Percentiles rank a stretch among this genome's conserved stretches.
These are phyloP conservation scores for Tricholoma matsutake DNA, from an alignment of 768 basidiomycete genomes.

Conservation along the genomic window DNA sequence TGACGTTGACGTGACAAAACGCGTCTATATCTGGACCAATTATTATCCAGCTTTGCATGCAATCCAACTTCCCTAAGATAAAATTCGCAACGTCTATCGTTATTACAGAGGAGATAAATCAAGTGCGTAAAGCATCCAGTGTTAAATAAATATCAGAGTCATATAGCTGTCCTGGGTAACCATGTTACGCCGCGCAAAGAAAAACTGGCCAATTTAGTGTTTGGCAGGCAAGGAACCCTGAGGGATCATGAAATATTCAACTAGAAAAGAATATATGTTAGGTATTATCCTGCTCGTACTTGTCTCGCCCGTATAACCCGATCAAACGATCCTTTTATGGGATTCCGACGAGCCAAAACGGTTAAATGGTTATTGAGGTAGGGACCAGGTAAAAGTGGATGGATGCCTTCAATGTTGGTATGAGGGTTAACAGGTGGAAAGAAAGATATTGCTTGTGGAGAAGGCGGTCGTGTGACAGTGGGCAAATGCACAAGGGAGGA, in stretches of 20 bases:
- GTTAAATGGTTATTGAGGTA: slow-evolving; percentile 72
- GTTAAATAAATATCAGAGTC: neutral
- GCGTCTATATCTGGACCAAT: slow-evolving; percentile 10
- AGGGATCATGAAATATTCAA: neutral
- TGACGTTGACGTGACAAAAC: slow-evolving; percentile 11
- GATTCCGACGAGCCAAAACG: slow-evolving; percentile 59
- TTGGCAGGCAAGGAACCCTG: neutral
- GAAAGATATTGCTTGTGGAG: slow-evolving; percentile 50
- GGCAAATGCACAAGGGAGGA: slow-evolving; percentile 57
- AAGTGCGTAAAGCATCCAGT: neutral
- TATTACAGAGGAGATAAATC: neutral
- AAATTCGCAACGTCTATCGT: neutral
- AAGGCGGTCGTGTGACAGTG: slow-evolving; percentile 40
- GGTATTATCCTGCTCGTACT: slow-evolving; percentile 20
- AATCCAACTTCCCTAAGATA: no score
- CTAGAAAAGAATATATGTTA: neutral
- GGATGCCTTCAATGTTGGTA: slow-evolving; percentile 55
- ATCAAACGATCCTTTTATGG: slow-evolving; percentile 69
- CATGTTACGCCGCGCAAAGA: neutral
- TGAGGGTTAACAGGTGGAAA: slow-evolving; percentile 64
- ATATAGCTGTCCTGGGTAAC: neutral
- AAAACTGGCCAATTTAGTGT: neutral
- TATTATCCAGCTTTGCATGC: neutral
- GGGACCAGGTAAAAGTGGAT: slow-evolving; percentile 69
- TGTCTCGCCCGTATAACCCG: slow-evolving; percentile 59